These are phyloP conservation scores for Rhododendron williamsianum DNA, from an alignment of 148 eudicot species.

Conservation along the genomic window DNA sequence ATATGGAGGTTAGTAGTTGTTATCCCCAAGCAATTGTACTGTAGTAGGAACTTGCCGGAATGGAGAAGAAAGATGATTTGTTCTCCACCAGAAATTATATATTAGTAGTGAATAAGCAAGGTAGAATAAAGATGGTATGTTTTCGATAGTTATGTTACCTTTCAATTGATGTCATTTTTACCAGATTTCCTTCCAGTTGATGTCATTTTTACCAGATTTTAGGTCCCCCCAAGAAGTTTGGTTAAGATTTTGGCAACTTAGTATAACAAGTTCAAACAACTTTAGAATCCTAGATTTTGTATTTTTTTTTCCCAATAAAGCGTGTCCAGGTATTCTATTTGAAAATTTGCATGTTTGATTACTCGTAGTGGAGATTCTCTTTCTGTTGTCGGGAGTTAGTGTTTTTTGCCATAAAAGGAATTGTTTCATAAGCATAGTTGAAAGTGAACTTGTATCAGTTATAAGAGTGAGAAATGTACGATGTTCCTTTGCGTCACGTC, in stretches of 20 bases:
- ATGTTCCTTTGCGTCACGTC: neutral
- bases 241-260: neutral
- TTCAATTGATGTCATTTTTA: neutral
- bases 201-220: neutral
- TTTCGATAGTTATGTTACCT: neutral
- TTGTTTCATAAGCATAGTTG: neutral
- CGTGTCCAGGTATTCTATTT: neutral
- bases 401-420: neutral
- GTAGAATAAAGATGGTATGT: neutral
- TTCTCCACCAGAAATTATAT: neutral
- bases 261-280: neutral
- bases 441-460: neutral
- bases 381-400: neutral
- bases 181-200: too few species aligned
- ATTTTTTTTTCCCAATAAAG: neutral
- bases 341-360: neutral
- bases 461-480: neutral
- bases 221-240: neutral
- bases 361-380: neutral
- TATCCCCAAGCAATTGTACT: constrained; percentile 80
- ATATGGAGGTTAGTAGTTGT: constrained; percentile 68
- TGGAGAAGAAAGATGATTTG: neutral
- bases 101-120: neutral
- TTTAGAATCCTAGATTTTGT: neutral
- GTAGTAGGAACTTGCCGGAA: constrained; percentile 15